Evolutionary conservation across 331 rosid genomes (phyloP).

Genomic region (Erythrophleum ivorense): DNA sequence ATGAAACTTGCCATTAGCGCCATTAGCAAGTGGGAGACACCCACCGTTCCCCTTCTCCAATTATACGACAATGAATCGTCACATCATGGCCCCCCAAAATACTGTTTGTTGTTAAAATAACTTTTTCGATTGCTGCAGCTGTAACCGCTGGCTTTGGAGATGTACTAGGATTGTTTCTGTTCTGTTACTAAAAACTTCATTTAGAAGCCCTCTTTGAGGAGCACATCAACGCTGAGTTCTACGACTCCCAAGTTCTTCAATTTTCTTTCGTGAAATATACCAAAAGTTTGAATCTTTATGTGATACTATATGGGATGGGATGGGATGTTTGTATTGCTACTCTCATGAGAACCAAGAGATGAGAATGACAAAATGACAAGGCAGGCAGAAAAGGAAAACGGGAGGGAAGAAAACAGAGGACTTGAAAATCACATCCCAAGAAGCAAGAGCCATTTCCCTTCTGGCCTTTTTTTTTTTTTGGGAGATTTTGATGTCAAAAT

Average conservation of each 20-base stretch:
- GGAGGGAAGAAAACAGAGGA: background rate
- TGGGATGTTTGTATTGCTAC: background rate
- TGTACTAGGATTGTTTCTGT: slow-evolving; percentile 38
- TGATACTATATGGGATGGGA: background rate
- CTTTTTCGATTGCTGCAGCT: slow-evolving; percentile 21
- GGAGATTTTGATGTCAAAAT: slow-evolving; percentile 28
- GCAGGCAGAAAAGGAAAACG: background rate
- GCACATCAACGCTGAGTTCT: slow-evolving; percentile 6
- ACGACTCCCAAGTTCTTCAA: slow-evolving; percentile 14
- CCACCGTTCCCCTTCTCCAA: slow-evolving; percentile 28
- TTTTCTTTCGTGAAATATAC: background rate
- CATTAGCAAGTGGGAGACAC: slow-evolving; percentile 37
- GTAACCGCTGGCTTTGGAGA: slow-evolving; percentile 29
- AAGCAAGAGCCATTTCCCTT: slow-evolving; percentile 5
- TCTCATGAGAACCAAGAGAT: background rate
- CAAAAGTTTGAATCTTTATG: background rate
- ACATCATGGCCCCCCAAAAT: slow-evolving; percentile 32
- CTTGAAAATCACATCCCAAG: background rate
- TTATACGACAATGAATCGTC: slow-evolving; percentile 47
- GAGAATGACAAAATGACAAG: background rate
- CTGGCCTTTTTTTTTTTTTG: background rate
- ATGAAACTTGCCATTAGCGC: slow-evolving; percentile 27
- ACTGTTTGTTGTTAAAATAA: slow-evolving; percentile 24
- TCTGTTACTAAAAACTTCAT: slow-evolving; percentile 33
- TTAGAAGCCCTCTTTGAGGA: background rate